phyloP scores from a whole-genome alignment of 2,329 filamentous ascomycete genomes.

The Aspergillus sp. region DNA sequence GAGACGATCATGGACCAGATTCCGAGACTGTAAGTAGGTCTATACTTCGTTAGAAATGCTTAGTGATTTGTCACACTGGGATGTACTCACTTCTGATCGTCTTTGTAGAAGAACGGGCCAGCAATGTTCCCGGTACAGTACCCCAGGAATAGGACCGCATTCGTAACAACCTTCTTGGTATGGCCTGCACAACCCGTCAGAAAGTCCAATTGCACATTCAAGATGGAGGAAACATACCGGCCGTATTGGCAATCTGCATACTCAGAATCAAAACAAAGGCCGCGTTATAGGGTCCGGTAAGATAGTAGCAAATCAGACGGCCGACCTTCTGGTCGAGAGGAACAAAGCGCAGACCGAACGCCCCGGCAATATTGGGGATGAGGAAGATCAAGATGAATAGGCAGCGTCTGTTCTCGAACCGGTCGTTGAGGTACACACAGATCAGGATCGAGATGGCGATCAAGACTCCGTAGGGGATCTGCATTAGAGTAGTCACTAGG shows the following conservation, averaged over 20 bases:
- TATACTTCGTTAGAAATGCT: slow-evolving; percentile 8
- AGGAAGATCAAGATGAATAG: slow-evolving; percentile 57
- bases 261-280: slow-evolving; percentile 52
- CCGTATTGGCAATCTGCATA: slow-evolving; percentile 47
- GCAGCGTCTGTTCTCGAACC: slow-evolving; percentile 49
- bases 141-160: slow-evolving; percentile 59
- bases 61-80: not conserved
- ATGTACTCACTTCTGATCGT: slow-evolving; percentile 47
- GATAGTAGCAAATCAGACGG: slow-evolving; percentile 58
- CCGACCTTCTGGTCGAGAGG: slow-evolving; percentile 51
- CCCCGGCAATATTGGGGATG: slow-evolving; percentile 58
- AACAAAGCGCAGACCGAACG: slow-evolving; percentile 58
- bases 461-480: slow-evolving; percentile 51
- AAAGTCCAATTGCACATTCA: not conserved
- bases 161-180: slow-evolving; percentile 65
- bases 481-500: slow-evolving; percentile 54
- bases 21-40: slow-evolving; percentile 49
- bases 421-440: slow-evolving; percentile 50
- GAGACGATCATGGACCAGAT: slow-evolving; percentile 59
- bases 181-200: slow-evolving; percentile 44
- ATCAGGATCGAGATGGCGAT: slow-evolving; percentile 52
- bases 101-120: slow-evolving; percentile 63
- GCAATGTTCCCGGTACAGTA: slow-evolving; percentile 62
- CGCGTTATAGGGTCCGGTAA: slow-evolving; percentile 56
- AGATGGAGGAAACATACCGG: slow-evolving; percentile 24